A percentile compares a stretch with the other conserved stretches of the same genome.
These are phyloP conservation scores for Xanthoparmelia taractica DNA, from an alignment of 495 filamentous ascomycete species.

Conservation along the genomic window DNA sequence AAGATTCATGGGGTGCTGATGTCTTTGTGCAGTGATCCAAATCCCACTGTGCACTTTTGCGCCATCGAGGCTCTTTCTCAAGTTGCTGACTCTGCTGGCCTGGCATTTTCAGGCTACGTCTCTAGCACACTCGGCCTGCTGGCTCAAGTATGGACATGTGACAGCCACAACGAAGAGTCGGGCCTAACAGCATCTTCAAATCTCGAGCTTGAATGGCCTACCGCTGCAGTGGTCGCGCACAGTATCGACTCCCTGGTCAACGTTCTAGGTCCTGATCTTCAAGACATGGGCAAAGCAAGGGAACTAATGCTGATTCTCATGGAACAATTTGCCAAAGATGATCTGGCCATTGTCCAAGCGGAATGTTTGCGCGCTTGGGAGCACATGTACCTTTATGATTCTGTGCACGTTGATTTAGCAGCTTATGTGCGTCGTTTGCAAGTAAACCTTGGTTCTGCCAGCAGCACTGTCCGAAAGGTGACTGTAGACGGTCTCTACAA, in stretches of 20 bases:
- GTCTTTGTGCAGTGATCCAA: conserved; percentile 93
- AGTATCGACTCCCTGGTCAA: conserved; percentile 94
- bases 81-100: conserved; percentile 85
- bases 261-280: conserved; percentile 88
- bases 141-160: conserved; percentile 80
- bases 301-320: conserved; percentile 86
- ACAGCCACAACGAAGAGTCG: conserved; percentile 85
- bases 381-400: conserved; percentile 87
- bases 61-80: conserved; percentile 80
- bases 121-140: conserved; percentile 87
- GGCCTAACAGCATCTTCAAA: conserved; percentile 74
- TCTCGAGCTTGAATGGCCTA: conserved; percentile 72
- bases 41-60: conserved; percentile 93
- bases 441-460: conserved; percentile 59
- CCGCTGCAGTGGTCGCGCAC: conserved; percentile 71
- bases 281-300: conserved; percentile 84
- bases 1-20: conserved; percentile 91
- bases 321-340: conserved; percentile 72
- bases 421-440: conserved; percentile 79
- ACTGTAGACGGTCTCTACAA: conserved; percentile 87
- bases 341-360: conserved; percentile 60
- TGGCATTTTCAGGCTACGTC: conserved; percentile 85
- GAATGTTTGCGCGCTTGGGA: conserved; percentile 80
- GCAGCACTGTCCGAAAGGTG: conserved; percentile 61
- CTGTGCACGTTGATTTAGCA: conserved; percentile 71